Evolutionary conservation across 805 yeast species (phyloP).

Genomic region (Lipomyces japonicus): DNA sequence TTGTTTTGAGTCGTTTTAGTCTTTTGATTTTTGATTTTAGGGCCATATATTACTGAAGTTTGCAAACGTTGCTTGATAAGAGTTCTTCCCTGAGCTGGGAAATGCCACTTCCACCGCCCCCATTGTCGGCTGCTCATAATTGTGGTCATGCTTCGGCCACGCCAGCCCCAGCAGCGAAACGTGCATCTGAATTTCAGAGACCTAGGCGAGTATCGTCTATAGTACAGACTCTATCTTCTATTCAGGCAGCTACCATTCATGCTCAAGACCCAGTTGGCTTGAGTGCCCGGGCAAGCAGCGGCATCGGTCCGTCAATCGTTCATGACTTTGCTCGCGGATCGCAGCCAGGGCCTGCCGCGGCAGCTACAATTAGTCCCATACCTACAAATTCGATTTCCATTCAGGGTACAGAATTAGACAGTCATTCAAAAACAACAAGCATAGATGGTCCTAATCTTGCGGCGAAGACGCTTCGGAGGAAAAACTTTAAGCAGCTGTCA

Average conservation of each 20-base stretch:
- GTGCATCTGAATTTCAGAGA: constrained; percentile 23
- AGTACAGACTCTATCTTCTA: constrained; percentile 25
- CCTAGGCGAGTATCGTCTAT: constrained; percentile 27
- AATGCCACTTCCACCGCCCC: neutral
- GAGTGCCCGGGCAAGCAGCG: too few species aligned
- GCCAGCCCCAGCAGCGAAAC: constrained; percentile 6
- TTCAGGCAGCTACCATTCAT: too few species aligned
- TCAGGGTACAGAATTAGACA: too few species aligned
- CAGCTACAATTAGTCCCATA: too few species aligned
- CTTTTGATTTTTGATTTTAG: too few species aligned
- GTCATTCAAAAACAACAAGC: too few species aligned
- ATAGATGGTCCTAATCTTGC: neutral
- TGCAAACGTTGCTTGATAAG: neutral
- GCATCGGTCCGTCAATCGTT: too few species aligned
- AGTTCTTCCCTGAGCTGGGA: neutral
- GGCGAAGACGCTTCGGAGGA: constrained; percentile 49
- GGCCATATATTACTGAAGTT: too few species aligned
- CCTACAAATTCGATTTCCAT: too few species aligned
- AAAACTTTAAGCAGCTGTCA: constrained; percentile 57
- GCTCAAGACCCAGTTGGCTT: too few species aligned
- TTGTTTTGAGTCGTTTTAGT: neutral
- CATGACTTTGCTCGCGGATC: too few species aligned
- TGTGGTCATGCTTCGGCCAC: neutral
- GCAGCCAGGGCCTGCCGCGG: too few species aligned
- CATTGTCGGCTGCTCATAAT: neutral